Evolutionary conservation across 257 asterid species (phyloP), one percentile per base, ranked within the genome.

Genomic region (Jacaranda mimosifolia): DNA sequence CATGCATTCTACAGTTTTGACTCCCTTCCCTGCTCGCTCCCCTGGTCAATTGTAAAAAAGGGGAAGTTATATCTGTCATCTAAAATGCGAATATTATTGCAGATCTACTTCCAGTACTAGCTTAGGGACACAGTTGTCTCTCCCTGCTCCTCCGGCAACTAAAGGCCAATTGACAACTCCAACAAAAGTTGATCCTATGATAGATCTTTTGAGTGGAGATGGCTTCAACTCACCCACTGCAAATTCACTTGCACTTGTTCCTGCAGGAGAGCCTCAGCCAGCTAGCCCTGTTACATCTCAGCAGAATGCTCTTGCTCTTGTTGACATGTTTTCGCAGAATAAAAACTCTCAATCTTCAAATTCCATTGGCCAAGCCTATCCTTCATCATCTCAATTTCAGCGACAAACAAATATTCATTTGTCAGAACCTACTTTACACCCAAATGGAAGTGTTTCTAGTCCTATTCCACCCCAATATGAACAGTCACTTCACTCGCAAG

Each of bases 171-270:
- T 81, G 69, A 45, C 90, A 77, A 77, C 92, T 43, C 87, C 87
- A 67, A 45, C 70, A 48, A 87, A 77, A 26, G 81, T 79, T 57
- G 79, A 57, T 73, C 84, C 84, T 11, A 86, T 79, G 45, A 83
- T 86, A 56, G 97, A 91, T 85, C 97, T 91, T 85, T 84, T 91
- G 78, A 91, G 95, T 72, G 95, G 97, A 82, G 97, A 91, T 78
- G 88, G 86, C 81, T 91, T 89, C 80, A 77, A 79, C 76, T 87
- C 92, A 11, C 88, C 89, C 6, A 72, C 84, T 42, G 77, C 83
- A 73, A 78, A 77, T 51, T 70, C 89, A 3, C 64, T 86, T 73
- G 91, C 94, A 59, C 86, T 88, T 76, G 96, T 87, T 72, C 90
- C 96, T 32, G 85, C 84, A 0, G 86, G 86, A 68, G 89, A 78